Evolutionary conservation across 176 grass and related monocot genomes (phyloP), one percentile per base, ranked within the genome.

Genomic region (Poa pratensis): DNA sequence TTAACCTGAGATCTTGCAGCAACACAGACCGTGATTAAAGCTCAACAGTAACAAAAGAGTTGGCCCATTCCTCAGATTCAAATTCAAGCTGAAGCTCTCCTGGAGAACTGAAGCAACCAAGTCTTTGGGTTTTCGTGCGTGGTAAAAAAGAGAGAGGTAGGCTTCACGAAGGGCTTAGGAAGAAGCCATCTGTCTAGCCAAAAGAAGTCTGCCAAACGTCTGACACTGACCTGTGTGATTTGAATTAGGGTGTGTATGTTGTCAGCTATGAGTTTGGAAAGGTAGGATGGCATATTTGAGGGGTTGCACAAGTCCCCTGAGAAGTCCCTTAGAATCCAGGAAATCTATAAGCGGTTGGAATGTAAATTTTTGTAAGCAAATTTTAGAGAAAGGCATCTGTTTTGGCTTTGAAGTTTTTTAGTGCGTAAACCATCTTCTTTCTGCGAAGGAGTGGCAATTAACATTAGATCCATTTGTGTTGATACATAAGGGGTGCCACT

Each of bases 261-360:
- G 11, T 62, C 59, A 30, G 61, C 61, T 64, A 24, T 30, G 61
- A 64, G 24, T 64, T 64, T 30, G 61, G 61, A 64, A 64, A 64
- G 26, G 61, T 30, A 64, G 24, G 26, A 64, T 62, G 12, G 61
- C 28, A 26, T 30, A 64, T 64, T 30, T 64, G 61, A 64, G 61
- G 61, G 61, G 26, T 30, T 26, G 5, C 20, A 11, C 57, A 59
- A 59, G 57, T 59, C 57, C 57, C 20, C n/a, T 7, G n/a, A 23
- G 9, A 61, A 61, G 61, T 64, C 24, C 26, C 61, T 30, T 64
- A 28, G 61, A 64, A 30, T 64, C 61, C 55, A 58, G 54, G 54
- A 57, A 57, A n/a, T 57, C 20, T 24, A 15, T 26, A 64, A 64
- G 24, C 13, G 3, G 1, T 30, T 64, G 26, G 26, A 64, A 30